phyloP scores from a whole-genome alignment of 2,329 filamentous ascomycete genomes.

The Grosmannia clavigera region DNA sequence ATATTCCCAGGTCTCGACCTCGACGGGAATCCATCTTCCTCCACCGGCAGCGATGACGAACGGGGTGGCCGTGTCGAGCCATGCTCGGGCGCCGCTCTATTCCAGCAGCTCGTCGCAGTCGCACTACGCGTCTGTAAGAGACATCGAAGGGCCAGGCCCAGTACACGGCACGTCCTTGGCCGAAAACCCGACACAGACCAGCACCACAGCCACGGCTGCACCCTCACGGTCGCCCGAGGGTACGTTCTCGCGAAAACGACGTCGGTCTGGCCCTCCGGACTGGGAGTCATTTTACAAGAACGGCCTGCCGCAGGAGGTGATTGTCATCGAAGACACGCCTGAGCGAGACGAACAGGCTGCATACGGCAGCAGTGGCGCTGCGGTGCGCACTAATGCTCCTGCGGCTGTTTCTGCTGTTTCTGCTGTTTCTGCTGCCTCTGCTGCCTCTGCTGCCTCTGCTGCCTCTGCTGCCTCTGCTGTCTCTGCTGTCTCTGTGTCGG shows the following conservation, averaged over 20 bases:
- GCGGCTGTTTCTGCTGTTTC: too few relatives aligned
- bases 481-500: too few relatives aligned
- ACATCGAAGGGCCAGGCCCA: constrained; percentile 1
- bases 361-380: not conserved
- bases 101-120: constrained; percentile 12
- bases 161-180: constrained; percentile 2
- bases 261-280: constrained; percentile 54
- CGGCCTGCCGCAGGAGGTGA: constrained; percentile 71
- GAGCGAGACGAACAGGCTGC: constrained; percentile 32
- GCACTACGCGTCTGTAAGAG: constrained; percentile 16
- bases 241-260: constrained; percentile 32
- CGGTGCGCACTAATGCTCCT: too few relatives aligned
- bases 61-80: constrained; percentile 3
- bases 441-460: too few relatives aligned
- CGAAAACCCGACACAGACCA: constrained; percentile 21
- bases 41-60: constrained; percentile 5
- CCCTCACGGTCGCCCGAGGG: constrained; percentile 20
- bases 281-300: constrained; percentile 77
- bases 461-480: too few relatives aligned
- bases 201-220: constrained; percentile 23
- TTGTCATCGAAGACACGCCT: constrained; percentile 69
- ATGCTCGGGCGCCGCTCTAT: not conserved
- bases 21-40: not conserved
- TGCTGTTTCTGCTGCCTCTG: too few relatives aligned
- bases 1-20: constrained; percentile 9